A percentile compares a stretch with the other conserved stretches of the same genome.
phyloP scores from a whole-genome alignment of 352 stramenopile species.

The Phytophthora boehmeriae region DNA sequence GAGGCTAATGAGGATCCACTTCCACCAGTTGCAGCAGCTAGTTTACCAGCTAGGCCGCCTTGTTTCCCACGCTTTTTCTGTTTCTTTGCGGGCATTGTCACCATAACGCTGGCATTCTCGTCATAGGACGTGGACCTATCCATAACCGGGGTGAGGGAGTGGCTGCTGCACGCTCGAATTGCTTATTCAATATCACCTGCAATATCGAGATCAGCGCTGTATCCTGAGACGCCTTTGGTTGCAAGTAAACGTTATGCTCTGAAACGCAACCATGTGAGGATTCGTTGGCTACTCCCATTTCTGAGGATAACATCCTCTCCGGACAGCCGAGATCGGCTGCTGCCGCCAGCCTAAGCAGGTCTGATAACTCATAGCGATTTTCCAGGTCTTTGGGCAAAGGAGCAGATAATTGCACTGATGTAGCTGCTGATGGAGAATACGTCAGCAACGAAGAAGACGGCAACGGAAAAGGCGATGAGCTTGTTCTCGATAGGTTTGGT shows the following conservation, averaged over 20 bases:
- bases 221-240: slow-evolving; percentile 11
- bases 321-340: slow-evolving; percentile 60
- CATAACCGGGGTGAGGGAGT: slow-evolving; percentile 25
- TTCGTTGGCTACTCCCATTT: slow-evolving; percentile 24
- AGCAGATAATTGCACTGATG: slow-evolving; percentile 13
- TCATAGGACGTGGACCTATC: slow-evolving; percentile 36
- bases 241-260: slow-evolving; percentile 20
- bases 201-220: slow-evolving; percentile 46
- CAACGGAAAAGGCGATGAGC: slow-evolving; percentile 34
- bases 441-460: slow-evolving; percentile 13
- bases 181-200: slow-evolving; percentile 54
- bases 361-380: slow-evolving; percentile 55
- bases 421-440: background rate
- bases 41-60: slow-evolving; percentile 27
- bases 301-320: slow-evolving; percentile 37
- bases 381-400: slow-evolving; percentile 21
- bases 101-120: slow-evolving; percentile 36
- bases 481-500: slow-evolving; percentile 29
- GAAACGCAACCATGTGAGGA: background rate
- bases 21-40: slow-evolving; percentile 19
- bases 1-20: slow-evolving; percentile 7
- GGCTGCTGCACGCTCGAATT: slow-evolving; percentile 48
- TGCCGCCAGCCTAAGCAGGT: slow-evolving; percentile 60
- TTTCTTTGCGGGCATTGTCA: slow-evolving; percentile 32
- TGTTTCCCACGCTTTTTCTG: slow-evolving; percentile 53